These are phyloP conservation scores for Penstemon davidsonii DNA, from an alignment of 257 asterid species.

Conservation along the genomic window DNA sequence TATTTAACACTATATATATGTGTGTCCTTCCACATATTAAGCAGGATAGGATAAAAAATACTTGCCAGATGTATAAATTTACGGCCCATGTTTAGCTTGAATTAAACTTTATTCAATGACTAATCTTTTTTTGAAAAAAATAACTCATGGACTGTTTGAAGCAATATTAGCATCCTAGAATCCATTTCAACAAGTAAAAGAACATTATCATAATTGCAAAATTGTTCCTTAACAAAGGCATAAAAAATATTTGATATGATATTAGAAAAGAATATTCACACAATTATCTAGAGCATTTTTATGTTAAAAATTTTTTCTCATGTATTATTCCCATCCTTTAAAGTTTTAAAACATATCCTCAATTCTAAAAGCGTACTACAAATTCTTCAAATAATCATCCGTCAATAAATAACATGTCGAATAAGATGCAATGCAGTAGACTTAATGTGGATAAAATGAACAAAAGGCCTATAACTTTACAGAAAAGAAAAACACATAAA, in stretches of 20 bases:
- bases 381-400: background rate
- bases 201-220: constrained; percentile 19
- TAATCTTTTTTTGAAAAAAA: background rate
- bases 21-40: background rate
- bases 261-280: constrained; percentile 11
- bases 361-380: constrained; percentile 4
- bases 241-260: constrained; percentile 14
- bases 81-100: background rate
- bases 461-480: constrained; percentile 13
- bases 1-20: no score
- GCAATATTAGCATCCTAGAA: constrained; percentile 3
- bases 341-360: constrained; percentile 25
- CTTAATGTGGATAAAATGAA: constrained; percentile 22
- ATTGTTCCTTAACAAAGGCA: constrained; percentile 14
- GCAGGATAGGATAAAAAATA: background rate
- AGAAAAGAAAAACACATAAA: background rate
- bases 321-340: constrained; percentile 14
- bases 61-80: background rate
- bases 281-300: constrained; percentile 21
- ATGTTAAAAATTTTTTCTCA: background rate
- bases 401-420: background rate
- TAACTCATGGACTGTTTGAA: background rate
- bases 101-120: background rate
- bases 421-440: constrained; percentile 3
- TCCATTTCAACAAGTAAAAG: constrained; percentile 27